Evolutionary conservation across 2,329 filamentous ascomycete genomes (phyloP).

Genomic region (Fusarium tuaranense): DNA sequence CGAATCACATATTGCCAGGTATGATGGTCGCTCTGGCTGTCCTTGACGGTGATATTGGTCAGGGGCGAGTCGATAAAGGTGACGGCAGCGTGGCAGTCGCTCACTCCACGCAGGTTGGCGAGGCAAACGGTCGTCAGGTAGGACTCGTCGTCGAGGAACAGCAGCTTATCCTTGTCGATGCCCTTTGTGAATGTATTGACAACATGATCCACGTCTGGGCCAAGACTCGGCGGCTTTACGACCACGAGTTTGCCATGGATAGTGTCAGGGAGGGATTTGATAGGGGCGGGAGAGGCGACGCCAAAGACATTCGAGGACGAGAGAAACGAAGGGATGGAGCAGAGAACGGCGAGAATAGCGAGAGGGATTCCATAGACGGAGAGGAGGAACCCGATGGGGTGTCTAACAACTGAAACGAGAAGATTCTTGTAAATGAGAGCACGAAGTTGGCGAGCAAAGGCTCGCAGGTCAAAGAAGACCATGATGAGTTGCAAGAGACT

Average conservation of each 20-base stretch:
- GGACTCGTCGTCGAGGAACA: slow-evolving; percentile 30
- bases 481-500: neutral
- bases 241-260: slow-evolving; percentile 43
- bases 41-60: slow-evolving; percentile 15
- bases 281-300: slow-evolving; percentile 28
- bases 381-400: slow-evolving; percentile 31
- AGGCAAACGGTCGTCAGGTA: slow-evolving; percentile 36
- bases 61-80: slow-evolving; percentile 46
- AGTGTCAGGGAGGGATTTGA: slow-evolving; percentile 34
- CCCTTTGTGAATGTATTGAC: slow-evolving; percentile 40
- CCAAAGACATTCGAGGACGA: slow-evolving; percentile 23
- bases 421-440: slow-evolving; percentile 30
- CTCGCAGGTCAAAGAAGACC: slow-evolving; percentile 5
- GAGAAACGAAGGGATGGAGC: slow-evolving; percentile 44
- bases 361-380: slow-evolving; percentile 44
- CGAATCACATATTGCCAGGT: slow-evolving; percentile 47
- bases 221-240: slow-evolving; percentile 37
- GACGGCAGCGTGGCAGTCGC: slow-evolving; percentile 45
- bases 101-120: slow-evolving; percentile 42
- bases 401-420: slow-evolving; percentile 19
- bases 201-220: slow-evolving; percentile 40
- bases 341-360: slow-evolving; percentile 45
- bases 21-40: slow-evolving; percentile 22
- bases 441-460: slow-evolving; percentile 18
- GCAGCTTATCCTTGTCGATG: slow-evolving; percentile 27